Evolutionary conservation across 257 asterid genomes (phyloP).

Genomic region (Anisodus acutangulus): DNA sequence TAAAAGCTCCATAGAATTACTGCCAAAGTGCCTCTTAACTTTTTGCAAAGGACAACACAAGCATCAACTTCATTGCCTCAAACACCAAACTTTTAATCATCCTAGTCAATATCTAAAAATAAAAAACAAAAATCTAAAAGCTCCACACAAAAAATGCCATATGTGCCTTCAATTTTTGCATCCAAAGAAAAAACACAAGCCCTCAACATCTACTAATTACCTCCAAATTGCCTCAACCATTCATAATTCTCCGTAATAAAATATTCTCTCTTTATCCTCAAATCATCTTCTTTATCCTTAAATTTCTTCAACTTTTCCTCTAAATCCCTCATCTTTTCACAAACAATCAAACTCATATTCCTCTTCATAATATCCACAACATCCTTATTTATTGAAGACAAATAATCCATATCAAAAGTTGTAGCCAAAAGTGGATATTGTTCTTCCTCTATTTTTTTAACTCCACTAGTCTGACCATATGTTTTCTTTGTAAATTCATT

Average conservation of each 20-base stretch:
- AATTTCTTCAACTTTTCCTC: conserved; percentile 64
- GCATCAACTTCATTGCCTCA: no score
- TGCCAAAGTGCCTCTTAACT: no score
- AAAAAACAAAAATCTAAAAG: no score
- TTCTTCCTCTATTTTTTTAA: conserved; percentile 22
- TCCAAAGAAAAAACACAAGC: not conserved
- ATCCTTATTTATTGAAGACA: not conserved
- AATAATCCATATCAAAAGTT: conserved; percentile 35
- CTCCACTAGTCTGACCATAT: not conserved
- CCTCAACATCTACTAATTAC: not conserved
- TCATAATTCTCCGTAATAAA: conserved; percentile 46
- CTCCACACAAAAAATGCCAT: no score
- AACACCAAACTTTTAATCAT: no score
- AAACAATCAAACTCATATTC: conserved; percentile 44
- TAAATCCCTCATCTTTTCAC: conserved; percentile 51
- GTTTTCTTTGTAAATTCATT: conserved; percentile 10
- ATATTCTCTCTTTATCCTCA: conserved; percentile 39
- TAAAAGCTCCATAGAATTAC: no score
- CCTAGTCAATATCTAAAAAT: no score
- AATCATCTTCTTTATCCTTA: conserved; percentile 45
- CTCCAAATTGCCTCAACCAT: conserved; percentile 29
- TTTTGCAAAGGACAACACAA: no score
- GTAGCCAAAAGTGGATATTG: conserved; percentile 43
- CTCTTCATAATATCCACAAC: conserved; percentile 38
- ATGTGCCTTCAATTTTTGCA: not conserved